Percentiles rank a stretch among this genome's conserved stretches.
phyloP scores from a whole-genome alignment of 164 flowering plant genomes.

The Chloranthus sessilifolius region DNA sequence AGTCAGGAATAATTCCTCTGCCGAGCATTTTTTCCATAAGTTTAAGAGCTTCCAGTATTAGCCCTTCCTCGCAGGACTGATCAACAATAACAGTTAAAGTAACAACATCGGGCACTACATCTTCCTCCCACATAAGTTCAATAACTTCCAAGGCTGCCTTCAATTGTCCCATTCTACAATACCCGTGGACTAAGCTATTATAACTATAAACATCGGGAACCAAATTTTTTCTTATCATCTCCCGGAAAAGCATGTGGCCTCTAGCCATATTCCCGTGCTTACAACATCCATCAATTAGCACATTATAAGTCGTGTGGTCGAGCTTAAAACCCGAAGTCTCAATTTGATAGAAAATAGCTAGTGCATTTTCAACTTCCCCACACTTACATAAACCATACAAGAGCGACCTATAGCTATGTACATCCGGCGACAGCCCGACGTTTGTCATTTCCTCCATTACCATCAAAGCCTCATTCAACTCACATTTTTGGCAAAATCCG shows the following conservation, averaged over 20 bases:
- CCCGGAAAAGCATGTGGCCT: constrained; percentile 29
- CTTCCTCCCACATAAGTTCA: constrained; percentile 24
- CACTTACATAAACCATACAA: constrained; percentile 33
- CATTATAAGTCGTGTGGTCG: constrained; percentile 31
- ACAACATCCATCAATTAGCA: constrained; percentile 41
- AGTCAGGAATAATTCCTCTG: constrained; percentile 31
- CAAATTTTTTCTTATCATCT: constrained; percentile 38
- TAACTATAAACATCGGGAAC: constrained; percentile 29
- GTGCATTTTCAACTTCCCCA: constrained; percentile 28
- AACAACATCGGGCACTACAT: constrained; percentile 24
- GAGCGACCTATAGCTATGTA: constrained; percentile 49
- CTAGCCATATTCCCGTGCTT: constrained; percentile 33
- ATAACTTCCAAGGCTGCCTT: constrained; percentile 32
- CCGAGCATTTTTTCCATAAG: constrained; percentile 35
- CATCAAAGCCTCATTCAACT: constrained; percentile 30
- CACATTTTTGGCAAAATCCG: constrained; percentile 40
- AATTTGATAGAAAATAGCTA: constrained; percentile 25
- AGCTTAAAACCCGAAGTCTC: constrained; percentile 26
- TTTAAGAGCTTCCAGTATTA: constrained; percentile 32
- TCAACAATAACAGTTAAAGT: constrained; percentile 38
- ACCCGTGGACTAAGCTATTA: constrained; percentile 34
- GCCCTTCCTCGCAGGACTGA: constrained; percentile 42
- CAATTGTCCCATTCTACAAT: constrained; percentile 28
- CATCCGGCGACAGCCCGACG: constrained; percentile 39
- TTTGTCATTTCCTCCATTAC: constrained; percentile 49